Evolutionary conservation across 2,329 filamentous ascomycete species (phyloP), one percentile per base, ranked within the genome.

Genomic region (Helotiales sp.): DNA sequence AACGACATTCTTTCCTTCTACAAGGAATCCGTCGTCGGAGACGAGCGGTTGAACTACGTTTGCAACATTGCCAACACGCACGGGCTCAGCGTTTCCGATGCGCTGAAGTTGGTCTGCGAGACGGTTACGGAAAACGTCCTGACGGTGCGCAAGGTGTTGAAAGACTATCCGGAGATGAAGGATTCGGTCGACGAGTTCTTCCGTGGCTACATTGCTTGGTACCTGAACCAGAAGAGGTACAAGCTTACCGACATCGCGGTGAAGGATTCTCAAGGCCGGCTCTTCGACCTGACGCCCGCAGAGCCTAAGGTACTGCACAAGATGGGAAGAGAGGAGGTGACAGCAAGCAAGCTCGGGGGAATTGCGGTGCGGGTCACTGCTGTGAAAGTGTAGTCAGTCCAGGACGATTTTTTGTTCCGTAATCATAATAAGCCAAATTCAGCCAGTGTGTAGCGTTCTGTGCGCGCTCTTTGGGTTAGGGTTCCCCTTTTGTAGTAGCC

Each of bases 201-300:
- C 50, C 50, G 50, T 54, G 50, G 50, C 50, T 54, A 54, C 50
- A 54, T 54, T 54, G 50, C 50, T 54, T 54, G 50, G 50, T 54
- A 54, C 50, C 13, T 54, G 50, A 54, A 54, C 24, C 50, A 54
- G 50, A 54, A 3, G 24, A 54, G 50, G 50, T 54, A 54, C 50
- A 54, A 54, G 50, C 50, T 54, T 54, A 54, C 50, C 50, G 50
- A 54, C 50, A 54, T 54, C 50, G 50, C 50, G 8, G 50, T 54
- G 50, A 54, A 28, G 50, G 50, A 54, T 30, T 28, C 22, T 24
- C 22, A 54, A 28, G 50, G 50, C 24, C 22, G n/a, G 22, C 50
- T 54, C 50, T 54, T 54, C 50, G 50, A 54, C 50, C 50, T 54
- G 24, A 54, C 50, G 50, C 50, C 50, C 24, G 22, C 50, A 30